Base-by-base conservation (phyloP, 495 filamentous ascomycete genomes). In the Rusavskia elegans region DNA sequence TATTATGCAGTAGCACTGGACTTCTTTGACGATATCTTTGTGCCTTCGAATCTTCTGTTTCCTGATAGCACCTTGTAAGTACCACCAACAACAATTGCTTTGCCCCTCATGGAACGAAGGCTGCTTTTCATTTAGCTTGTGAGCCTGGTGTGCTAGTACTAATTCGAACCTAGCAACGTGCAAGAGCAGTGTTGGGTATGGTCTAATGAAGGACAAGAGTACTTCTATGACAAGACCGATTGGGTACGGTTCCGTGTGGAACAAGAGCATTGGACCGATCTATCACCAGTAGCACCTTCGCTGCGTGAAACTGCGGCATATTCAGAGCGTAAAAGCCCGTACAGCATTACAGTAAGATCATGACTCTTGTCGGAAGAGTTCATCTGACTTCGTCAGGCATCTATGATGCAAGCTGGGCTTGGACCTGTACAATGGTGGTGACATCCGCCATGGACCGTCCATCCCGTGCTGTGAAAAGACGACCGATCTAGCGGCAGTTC, bases 1-100 rank as follows among this genome's bases (percentile, higher is more conserved):
- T 36, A 17, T 0, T n/a, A 13, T 11, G 37, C 50, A 87, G 87
- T 97, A 42, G 77, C 77, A 16, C 80, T 86, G 0, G 84, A 89
- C 49, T 98, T 98, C 62, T 96, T 95, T 60, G 81, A 86, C 56
- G 89, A 96, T 53, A 88, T 97, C 38, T 78, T 82, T 49, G 78
- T 96, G 3, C 86, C 89, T 0, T 73, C 73, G 2, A 66, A 75
- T 13, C 73, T 83, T 51, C 74, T 97, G 0, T 79, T 86, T 35
- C 77, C 84, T 19, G 76, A 75, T n/a, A 75, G 79, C 14, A 71
- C 73, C 60, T 95, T 88, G 84, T 89, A 66, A 66, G 84, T 67
- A 27, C 7, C 25, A 27, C 25, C 25, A 27, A 27, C 25, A 4
- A 27, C 4, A 6, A 27, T 1, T 27, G 1, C 25, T 27, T 27